phyloP scores from a whole-genome alignment of 2,329 filamentous ascomycete genomes.

The Verticillium klebahnii region DNA sequence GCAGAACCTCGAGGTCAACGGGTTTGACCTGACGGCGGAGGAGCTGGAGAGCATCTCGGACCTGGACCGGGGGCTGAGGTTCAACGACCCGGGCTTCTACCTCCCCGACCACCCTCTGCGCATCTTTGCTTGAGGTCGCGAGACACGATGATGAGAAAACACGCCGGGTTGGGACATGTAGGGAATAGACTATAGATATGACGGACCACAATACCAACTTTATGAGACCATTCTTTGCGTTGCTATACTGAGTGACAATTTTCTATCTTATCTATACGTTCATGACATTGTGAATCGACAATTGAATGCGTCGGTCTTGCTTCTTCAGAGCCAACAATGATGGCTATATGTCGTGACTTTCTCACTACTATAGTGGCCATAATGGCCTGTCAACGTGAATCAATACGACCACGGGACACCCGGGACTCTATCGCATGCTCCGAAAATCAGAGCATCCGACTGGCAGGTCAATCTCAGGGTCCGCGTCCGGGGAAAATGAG shows the following conservation, averaged over 20 bases:
- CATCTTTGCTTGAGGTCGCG: slow-evolving; percentile 41
- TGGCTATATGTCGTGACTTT: too few relatives aligned
- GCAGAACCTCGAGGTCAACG: slow-evolving; percentile 52
- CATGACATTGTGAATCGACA: too few relatives aligned
- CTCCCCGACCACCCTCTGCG: slow-evolving; percentile 38
- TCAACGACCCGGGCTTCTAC: slow-evolving; percentile 50
- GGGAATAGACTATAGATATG: neutral
- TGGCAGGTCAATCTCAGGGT: neutral
- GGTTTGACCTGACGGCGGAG: slow-evolving; percentile 46
- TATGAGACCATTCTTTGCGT: too few relatives aligned
- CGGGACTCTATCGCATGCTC: neutral
- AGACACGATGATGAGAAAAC: neutral
- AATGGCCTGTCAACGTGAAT: too few relatives aligned
- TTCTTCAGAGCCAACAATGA: too few relatives aligned
- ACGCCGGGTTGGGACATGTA: neutral
- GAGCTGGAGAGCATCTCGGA: slow-evolving; percentile 53
- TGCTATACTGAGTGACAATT: too few relatives aligned
- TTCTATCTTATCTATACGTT: too few relatives aligned
- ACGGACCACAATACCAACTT: too few relatives aligned
- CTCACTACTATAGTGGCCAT: too few relatives aligned
- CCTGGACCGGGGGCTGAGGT: slow-evolving; percentile 49
- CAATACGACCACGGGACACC: too few relatives aligned
- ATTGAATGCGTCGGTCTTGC: too few relatives aligned
- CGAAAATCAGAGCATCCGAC: neutral
- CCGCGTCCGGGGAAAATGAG: neutral